Percentiles rank a stretch among this genome's conserved stretches.
phyloP scores from a whole-genome alignment of 163 green algal genomes.

The Coccomyxa subellipsoidea region DNA sequence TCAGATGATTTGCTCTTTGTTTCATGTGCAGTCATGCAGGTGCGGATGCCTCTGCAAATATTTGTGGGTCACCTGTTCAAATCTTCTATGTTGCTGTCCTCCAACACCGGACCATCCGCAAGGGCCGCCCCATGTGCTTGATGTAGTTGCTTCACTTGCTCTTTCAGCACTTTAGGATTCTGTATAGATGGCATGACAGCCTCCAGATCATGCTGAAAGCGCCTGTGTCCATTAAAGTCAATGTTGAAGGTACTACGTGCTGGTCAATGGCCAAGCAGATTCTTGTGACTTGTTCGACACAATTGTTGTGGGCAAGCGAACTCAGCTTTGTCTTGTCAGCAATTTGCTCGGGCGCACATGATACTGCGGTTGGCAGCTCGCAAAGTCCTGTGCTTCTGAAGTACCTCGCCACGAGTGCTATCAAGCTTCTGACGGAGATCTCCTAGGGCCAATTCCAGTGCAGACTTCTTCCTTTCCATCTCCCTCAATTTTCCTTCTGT shows the following conservation, averaged over 20 bases:
- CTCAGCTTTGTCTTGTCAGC: background rate
- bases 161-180: constrained; percentile 78
- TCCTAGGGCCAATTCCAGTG: background rate
- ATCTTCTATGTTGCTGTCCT: background rate
- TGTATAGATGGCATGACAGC: constrained; percentile 60
- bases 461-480: background rate
- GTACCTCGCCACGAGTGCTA: background rate
- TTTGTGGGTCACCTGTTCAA: background rate
- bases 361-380: constrained; percentile 11
- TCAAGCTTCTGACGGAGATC: background rate
- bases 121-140: constrained; percentile 51
- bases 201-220: constrained; percentile 75
- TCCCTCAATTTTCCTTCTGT: background rate
- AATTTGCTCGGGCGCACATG: constrained; percentile 15
- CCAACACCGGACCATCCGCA: background rate
- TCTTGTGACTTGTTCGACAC: constrained; percentile 25
- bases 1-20: background rate
- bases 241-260: background rate
- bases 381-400: background rate
- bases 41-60: background rate
- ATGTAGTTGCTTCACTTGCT: constrained; percentile 79
- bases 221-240: constrained; percentile 27
- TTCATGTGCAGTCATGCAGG: background rate
- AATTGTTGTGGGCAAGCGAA: background rate
- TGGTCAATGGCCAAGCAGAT: constrained; percentile 32